Percentiles rank a stretch among this genome's conserved stretches.
phyloP scores from a whole-genome alignment of 257 asterid genomes.

The Jacaranda mimosifolia region DNA sequence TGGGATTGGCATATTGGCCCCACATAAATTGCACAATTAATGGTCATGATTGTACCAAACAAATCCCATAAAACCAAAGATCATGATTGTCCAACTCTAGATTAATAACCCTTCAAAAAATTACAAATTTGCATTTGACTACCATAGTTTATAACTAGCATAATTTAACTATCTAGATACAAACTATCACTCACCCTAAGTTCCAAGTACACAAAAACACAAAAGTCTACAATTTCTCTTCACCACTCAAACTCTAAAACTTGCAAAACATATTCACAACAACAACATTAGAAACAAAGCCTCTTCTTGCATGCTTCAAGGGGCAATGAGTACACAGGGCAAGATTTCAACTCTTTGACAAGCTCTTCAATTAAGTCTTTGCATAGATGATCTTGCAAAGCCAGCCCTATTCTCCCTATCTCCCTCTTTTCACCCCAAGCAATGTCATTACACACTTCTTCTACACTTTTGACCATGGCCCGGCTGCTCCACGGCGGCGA shows the following conservation, averaged over 20 bases:
- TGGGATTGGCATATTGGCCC: neutral
- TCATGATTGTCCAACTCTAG: too few relatives aligned
- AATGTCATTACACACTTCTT: slow-evolving; percentile 77
- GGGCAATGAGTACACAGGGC: slow-evolving; percentile 44
- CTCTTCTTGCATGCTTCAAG: slow-evolving; percentile 73
- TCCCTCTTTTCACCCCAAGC: slow-evolving; percentile 85
- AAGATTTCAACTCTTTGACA: slow-evolving; percentile 56
- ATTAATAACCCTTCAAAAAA: neutral
- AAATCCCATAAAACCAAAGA: neutral
- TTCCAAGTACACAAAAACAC: neutral
- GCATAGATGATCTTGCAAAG: slow-evolving; percentile 68
- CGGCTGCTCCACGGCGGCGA: slow-evolving; percentile 55
- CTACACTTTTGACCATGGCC: slow-evolving; percentile 74
- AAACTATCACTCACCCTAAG: neutral
- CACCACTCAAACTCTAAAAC: slow-evolving; percentile 7
- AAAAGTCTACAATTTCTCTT: neutral
- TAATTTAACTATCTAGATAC: neutral
- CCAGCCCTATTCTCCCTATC: slow-evolving; percentile 63
- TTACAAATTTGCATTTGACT: neutral
- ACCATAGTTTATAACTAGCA: neutral
- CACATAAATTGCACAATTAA: neutral
- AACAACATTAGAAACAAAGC: slow-evolving; percentile 51
- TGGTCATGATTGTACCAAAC: too few relatives aligned
- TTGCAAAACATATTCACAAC: slow-evolving; percentile 22
- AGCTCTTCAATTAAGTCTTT: slow-evolving; percentile 77